Conservation (phyloP, 2,329 filamentous ascomycete genomes). For the Trichophyton rubrum region DNA sequence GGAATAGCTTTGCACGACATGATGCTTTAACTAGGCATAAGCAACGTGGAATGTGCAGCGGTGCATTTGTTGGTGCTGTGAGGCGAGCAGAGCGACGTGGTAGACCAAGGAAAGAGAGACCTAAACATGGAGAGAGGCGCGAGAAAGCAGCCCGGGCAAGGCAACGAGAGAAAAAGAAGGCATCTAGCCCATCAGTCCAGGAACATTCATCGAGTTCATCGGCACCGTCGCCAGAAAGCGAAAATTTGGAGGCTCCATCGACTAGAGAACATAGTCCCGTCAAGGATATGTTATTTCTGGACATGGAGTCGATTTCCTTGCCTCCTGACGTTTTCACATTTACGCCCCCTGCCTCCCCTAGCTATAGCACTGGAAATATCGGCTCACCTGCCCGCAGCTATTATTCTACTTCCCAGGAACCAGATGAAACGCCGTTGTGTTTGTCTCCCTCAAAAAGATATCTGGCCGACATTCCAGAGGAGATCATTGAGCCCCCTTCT, state of each 20-base stretch:
- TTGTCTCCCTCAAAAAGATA: slow-evolving; percentile 23
- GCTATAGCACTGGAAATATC: slow-evolving; percentile 28
- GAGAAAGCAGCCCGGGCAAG: slow-evolving; percentile 46
- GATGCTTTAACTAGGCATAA: slow-evolving; percentile 89
- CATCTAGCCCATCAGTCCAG: slow-evolving; percentile 15
- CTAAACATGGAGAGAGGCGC: slow-evolving; percentile 45
- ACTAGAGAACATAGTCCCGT: slow-evolving; percentile 25
- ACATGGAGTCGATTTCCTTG: slow-evolving; percentile 23
- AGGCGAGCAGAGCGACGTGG: slow-evolving; percentile 56
- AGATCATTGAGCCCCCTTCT: slow-evolving; percentile 19
- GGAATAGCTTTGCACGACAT: slow-evolving; percentile 87
- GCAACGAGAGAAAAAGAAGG: slow-evolving; percentile 26
- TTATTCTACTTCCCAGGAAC: slow-evolving; percentile 28
- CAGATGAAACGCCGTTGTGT: slow-evolving; percentile 28
- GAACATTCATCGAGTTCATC: slow-evolving; percentile 26
- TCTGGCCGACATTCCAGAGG: slow-evolving; percentile 22
- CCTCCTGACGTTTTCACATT: slow-evolving; percentile 33
- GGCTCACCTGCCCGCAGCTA: slow-evolving; percentile 25
- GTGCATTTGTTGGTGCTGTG: slow-evolving; percentile 73
- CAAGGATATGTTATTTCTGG: slow-evolving; percentile 22
- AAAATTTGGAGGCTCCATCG: slow-evolving; percentile 29
- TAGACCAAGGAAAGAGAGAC: slow-evolving; percentile 50
- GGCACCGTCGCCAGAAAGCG: slow-evolving; percentile 30
- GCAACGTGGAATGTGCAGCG: slow-evolving; percentile 92
- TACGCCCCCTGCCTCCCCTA: slow-evolving; percentile 37